A percentile compares a stretch with the other conserved stretches of the same genome.
Conservation (phyloP, 2,329 filamentous ascomycete species). For the Phialophora expanda region DNA sequence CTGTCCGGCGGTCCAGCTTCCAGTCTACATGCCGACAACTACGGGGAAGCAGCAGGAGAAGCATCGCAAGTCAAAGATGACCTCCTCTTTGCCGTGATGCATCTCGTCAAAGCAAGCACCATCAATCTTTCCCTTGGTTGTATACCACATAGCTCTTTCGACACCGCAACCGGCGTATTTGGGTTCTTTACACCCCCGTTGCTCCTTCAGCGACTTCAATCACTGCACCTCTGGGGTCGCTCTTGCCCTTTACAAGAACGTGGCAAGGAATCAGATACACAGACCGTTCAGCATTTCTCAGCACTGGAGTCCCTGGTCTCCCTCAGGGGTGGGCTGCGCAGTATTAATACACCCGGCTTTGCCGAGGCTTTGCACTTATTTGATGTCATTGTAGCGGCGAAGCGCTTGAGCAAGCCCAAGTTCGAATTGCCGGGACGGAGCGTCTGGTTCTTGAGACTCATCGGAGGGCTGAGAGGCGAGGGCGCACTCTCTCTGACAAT, state of each 20-base stretch:
- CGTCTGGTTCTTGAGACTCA: not conserved
- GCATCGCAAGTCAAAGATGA: constrained; percentile 1
- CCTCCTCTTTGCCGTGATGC: constrained; percentile 21
- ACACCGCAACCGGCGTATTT: not conserved
- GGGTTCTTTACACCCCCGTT: constrained; percentile 9
- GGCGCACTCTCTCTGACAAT: not conserved
- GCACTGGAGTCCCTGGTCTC: constrained; percentile 8
- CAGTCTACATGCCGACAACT: not conserved
- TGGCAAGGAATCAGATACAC: not conserved
- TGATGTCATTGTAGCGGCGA: constrained; percentile 12
- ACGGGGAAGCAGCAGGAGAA: not conserved
- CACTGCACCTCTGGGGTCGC: constrained; percentile 15
- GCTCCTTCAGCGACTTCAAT: constrained; percentile 7
- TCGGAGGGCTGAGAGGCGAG: not conserved
- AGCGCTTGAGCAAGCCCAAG: not conserved
- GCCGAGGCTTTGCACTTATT: constrained; percentile 19
- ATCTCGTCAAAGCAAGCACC: constrained; percentile 8
- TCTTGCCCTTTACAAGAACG: not conserved
- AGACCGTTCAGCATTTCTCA: constrained; percentile 1
- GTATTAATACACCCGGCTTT: constrained; percentile 11
- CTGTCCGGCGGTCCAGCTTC: not conserved
- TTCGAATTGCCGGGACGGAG: constrained; percentile 9
- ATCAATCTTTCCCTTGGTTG: not conserved
- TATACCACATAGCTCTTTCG: not conserved
- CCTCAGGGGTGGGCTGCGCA: constrained; percentile 12